Evolutionary conservation across 2,329 filamentous ascomycete genomes (phyloP).

Genomic region (Sclerotinia spermophila): DNA sequence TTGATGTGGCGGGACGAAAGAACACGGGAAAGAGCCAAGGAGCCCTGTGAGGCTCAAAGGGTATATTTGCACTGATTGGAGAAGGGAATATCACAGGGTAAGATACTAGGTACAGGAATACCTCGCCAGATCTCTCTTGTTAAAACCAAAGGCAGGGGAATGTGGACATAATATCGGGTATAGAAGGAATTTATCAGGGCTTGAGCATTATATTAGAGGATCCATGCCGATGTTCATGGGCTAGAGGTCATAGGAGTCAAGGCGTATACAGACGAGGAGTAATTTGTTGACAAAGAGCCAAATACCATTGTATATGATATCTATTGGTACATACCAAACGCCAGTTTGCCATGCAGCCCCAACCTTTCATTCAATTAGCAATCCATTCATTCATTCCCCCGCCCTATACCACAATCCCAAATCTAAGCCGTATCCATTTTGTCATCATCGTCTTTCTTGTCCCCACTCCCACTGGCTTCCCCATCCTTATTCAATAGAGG

Average conservation of each 20-base stretch:
- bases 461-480: constrained; percentile 58
- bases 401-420: constrained; percentile 43
- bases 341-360: constrained; percentile 34
- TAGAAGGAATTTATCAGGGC: not conserved
- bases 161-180: constrained; percentile 8
- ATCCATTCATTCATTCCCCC: constrained; percentile 80
- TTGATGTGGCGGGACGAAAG: not conserved
- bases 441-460: constrained; percentile 58
- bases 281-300: constrained; percentile 21
- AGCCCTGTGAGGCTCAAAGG: not conserved
- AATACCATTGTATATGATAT: constrained; percentile 28
- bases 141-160: too few relatives aligned
- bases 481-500: constrained; percentile 62
- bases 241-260: constrained; percentile 7
- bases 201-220: not conserved
- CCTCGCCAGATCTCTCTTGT: not conserved
- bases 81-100: too few relatives aligned
- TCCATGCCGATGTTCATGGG: not conserved
- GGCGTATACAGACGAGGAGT: constrained; percentile 1
- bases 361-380: constrained; percentile 57
- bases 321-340: constrained; percentile 39
- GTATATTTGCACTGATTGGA: not conserved
- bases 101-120: not conserved
- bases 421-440: constrained; percentile 86
- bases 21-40: not conserved